These are phyloP conservation scores for Boletellus dicymbophilus DNA, from an alignment of 1,284 basidiomycete species.

Conservation along the genomic window DNA sequence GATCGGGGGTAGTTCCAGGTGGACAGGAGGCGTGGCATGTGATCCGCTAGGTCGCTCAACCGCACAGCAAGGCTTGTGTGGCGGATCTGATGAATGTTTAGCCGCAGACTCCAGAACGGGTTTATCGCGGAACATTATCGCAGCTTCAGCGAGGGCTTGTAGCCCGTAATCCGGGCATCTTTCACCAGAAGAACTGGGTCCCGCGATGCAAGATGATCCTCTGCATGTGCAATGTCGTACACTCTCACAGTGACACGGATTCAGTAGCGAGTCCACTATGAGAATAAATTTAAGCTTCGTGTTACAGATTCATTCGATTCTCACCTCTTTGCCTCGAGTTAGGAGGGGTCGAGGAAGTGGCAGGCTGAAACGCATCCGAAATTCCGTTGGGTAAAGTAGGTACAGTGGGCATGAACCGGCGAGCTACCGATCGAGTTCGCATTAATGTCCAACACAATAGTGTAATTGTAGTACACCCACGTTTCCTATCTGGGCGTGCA, in stretches of 20 bases:
- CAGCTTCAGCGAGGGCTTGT: conserved; percentile 51
- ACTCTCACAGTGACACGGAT: conserved; percentile 63
- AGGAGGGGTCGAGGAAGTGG: conserved; percentile 21
- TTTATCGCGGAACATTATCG: conserved; percentile 39
- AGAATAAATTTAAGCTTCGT: conserved; percentile 7
- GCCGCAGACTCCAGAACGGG: conserved; percentile 4
- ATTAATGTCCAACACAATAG: conserved; percentile 2
- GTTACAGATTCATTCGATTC: conserved; percentile 3
- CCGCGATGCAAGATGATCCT: conserved; percentile 15
- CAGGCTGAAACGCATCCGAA: conserved; percentile 41
- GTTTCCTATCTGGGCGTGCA: conserved; percentile 47
- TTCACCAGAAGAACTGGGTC: conserved; percentile 13
- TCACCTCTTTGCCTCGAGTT: conserved; percentile 56
- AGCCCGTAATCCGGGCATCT: conserved; percentile 34
- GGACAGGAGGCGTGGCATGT: conserved; percentile 1
- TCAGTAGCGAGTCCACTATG: conserved; percentile 54
- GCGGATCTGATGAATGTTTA: conserved; percentile 6
- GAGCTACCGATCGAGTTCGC: conserved; percentile 37
- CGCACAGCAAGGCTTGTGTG: conserved; percentile 15
- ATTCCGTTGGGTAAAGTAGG: conserved; percentile 67
- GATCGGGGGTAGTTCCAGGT: conserved; percentile 33
- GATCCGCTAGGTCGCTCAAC: not conserved
- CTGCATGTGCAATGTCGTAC: conserved; percentile 58
- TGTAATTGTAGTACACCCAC: conserved; percentile 38
- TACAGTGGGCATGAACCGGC: conserved; percentile 57